A percentile compares a stretch with the other conserved stretches of the same genome.
phyloP scores from a whole-genome alignment of 441 rosid species.

The Corymbia citriodora region DNA sequence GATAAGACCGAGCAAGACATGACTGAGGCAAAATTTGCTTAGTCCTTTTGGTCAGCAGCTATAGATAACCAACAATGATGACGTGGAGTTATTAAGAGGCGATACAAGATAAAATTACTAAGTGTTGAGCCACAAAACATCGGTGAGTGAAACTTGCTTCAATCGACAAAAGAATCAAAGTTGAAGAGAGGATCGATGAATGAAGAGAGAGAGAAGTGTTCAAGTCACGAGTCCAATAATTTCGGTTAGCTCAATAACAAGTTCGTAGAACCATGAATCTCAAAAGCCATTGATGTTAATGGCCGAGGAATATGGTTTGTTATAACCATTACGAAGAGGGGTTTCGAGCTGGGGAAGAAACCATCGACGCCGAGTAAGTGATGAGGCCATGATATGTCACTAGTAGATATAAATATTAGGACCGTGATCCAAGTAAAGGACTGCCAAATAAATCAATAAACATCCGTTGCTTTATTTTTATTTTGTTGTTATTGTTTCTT shows the following conservation, averaged over 20 bases:
- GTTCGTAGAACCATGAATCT: not conserved
- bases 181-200: not conserved
- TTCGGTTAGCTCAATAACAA: not conserved
- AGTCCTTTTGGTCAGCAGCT: not conserved
- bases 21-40: not conserved
- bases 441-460: not conserved
- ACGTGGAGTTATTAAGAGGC: not conserved
- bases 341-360: not conserved
- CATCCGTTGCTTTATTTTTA: not conserved
- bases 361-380: not conserved
- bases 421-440: not conserved
- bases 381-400: not conserved
- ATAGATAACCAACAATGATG: not conserved
- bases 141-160: not conserved
- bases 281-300: not conserved
- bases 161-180: not conserved
- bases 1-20: not conserved
- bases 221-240: not conserved
- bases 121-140: not conserved
- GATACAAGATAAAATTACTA: not conserved
- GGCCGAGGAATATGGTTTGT: not conserved
- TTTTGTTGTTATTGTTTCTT: not conserved
- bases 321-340: not conserved
- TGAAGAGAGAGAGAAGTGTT: not conserved
- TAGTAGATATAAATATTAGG: not conserved